Evolutionary conservation across 176 grass and related monocot genomes (phyloP).

Genomic region (Raddia guianensis): DNA sequence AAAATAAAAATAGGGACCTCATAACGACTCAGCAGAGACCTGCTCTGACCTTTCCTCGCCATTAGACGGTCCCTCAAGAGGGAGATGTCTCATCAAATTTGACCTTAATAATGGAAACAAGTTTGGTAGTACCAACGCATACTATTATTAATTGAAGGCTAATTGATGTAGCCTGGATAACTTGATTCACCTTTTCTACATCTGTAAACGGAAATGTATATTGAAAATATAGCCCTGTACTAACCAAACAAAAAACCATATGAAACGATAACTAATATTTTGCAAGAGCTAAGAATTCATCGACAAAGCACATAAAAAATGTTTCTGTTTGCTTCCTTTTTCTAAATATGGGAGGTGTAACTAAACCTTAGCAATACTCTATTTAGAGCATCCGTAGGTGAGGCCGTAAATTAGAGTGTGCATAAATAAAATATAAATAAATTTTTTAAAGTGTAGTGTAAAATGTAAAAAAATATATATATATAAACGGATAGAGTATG

Average conservation of each 20-base stretch:
- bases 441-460: no score
- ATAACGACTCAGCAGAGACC: slow-evolving; percentile 15
- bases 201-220: neutral
- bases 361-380: neutral
- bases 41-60: neutral
- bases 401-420: no score
- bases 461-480: no score
- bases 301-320: neutral
- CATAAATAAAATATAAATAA: no score
- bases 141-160: neutral
- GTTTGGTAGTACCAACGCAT: neutral
- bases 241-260: neutral
- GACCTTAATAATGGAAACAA: neutral
- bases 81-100: slow-evolving; percentile 15
- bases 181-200: neutral
- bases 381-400: no score
- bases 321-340: neutral
- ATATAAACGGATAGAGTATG: no score
- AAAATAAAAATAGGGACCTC: neutral
- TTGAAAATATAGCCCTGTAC: neutral
- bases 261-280: neutral
- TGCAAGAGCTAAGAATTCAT: neutral
- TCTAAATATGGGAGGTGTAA: neutral
- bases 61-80: neutral
- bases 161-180: neutral